Base-by-base conservation (phyloP, 2,329 filamentous ascomycete species). In the Mycosphaerelloides madeirae region DNA sequence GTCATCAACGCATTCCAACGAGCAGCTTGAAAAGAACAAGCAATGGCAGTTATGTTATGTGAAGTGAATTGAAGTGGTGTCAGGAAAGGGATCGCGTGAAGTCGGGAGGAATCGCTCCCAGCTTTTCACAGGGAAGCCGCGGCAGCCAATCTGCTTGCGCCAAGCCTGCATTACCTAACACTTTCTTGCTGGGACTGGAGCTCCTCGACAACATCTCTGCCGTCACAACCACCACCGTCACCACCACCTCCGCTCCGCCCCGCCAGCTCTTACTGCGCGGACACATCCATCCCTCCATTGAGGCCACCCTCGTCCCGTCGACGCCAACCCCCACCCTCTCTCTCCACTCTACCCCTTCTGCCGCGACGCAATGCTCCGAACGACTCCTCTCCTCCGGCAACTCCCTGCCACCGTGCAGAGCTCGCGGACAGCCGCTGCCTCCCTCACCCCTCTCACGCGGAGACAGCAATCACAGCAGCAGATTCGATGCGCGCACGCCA, bases 401-500 rank as follows among this genome's bases (percentile, higher is more conserved):
- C 47, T 51, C 48, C 46, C 49, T 47, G 45, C 50, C 46, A 41
- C 52, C 20, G 29, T 52, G 43, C 49, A 50, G 38, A 50, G 46
- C 34, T 44, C 41, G 29, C 43, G 53, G 22, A 46, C 48, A 6
- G 44, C 50, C 28, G 50, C 53, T 31, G 49, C 53, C 14, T 44
- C 46, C 25, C 48, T 56, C 34, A 41, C 53, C 18, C 51, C 46
- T 41, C 44, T 52, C 33, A 44, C 49, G 28, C 48, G 48, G 41
- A 48, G 39, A 41, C 49, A 48, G 31, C 44, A 46, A 11, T 43
- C 43, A 25, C 49, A 50, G 45, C 52, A 54, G 46, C 72, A 78
- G 66, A 69, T 68, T 52, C 75, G 78, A 63, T 81, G 85, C 61
- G 86, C 86, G 60, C 89, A 95, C 71, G 90, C 91, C 68, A 94